Percentiles rank a stretch among this genome's conserved stretches.
Conservation (phyloP, 2,329 filamentous ascomycete genomes). For the Aureobasidium pullulans region DNA sequence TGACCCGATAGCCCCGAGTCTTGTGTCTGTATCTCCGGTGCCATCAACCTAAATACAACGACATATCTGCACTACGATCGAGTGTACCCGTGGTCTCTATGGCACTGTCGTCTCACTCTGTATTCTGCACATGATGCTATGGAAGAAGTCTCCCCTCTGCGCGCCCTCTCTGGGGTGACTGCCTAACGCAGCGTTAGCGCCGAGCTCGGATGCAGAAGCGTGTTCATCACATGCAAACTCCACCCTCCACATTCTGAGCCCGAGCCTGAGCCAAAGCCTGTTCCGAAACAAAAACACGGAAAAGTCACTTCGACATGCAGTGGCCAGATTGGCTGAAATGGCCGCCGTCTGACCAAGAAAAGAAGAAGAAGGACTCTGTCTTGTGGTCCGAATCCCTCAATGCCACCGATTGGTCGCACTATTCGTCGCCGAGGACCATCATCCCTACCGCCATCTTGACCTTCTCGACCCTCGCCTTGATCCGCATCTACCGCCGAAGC, state of each 20-base stretch:
- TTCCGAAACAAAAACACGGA: conserved; percentile 1
- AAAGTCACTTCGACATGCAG: conserved; percentile 13
- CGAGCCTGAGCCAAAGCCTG: neutral
- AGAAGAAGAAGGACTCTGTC: conserved; percentile 29
- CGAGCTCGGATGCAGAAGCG: neutral
- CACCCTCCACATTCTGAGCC: conserved; percentile 1
- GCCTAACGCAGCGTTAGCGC: neutral
- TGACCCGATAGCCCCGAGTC: neutral
- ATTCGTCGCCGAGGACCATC: conserved; percentile 40
- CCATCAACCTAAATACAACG: neutral
- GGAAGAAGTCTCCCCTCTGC: neutral
- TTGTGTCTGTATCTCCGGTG: neutral
- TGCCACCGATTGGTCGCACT: conserved; percentile 47
- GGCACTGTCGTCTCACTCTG: neutral
- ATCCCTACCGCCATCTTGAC: conserved; percentile 43
- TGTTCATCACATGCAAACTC: conserved; percentile 7
- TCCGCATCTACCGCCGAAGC: conserved; percentile 60
- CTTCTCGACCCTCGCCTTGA: conserved; percentile 45
- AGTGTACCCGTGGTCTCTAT: neutral
- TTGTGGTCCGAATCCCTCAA: conserved; percentile 35
- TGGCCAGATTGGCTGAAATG: conserved; percentile 17
- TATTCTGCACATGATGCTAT: neutral
- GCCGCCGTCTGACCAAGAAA: conserved; percentile 16
- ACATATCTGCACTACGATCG: neutral
- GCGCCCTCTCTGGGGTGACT: neutral